phyloP scores from a whole-genome alignment of 2,329 filamentous ascomycete genomes.

The Metarhizium sp. region DNA sequence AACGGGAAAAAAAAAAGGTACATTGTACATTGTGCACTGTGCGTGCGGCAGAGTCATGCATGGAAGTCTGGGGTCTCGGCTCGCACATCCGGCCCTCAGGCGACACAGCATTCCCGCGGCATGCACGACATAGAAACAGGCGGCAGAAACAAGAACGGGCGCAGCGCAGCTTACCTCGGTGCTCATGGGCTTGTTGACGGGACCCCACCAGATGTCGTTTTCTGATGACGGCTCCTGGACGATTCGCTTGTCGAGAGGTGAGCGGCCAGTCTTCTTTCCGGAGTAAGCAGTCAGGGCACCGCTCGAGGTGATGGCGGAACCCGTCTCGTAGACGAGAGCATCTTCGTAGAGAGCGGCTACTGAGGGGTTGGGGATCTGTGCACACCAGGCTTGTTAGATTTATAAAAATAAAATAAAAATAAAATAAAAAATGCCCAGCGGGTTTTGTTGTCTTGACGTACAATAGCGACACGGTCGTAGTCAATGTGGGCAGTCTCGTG shows the following conservation, averaged over 20 bases:
- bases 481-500: constrained; percentile 98
- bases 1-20: neutral
- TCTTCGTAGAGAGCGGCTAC: constrained; percentile 97
- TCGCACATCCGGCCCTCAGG: neutral
- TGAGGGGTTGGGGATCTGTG: constrained; percentile 75
- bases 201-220: constrained; percentile 96
- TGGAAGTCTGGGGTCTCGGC: neutral
- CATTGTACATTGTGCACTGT: neutral
- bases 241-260: constrained; percentile 93
- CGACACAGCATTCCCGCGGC: neutral
- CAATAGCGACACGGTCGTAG: constrained; percentile 96
- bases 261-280: constrained; percentile 94
- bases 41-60: neutral
- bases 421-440: neutral
- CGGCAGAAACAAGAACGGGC: constrained; percentile 1
- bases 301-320: constrained; percentile 91
- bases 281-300: constrained; percentile 97
- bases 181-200: constrained; percentile 98
- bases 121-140: constrained; percentile 6
- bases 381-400: neutral
- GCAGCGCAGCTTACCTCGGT: constrained; percentile 60
- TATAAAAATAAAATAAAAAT: neutral
- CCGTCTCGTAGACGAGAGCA: constrained; percentile 90
- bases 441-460: constrained; percentile 35
- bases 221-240: constrained; percentile 86